Base-by-base conservation (phyloP, 1,139 yeast genomes). In the Nakaseomyces kungkrabaensis region DNA sequence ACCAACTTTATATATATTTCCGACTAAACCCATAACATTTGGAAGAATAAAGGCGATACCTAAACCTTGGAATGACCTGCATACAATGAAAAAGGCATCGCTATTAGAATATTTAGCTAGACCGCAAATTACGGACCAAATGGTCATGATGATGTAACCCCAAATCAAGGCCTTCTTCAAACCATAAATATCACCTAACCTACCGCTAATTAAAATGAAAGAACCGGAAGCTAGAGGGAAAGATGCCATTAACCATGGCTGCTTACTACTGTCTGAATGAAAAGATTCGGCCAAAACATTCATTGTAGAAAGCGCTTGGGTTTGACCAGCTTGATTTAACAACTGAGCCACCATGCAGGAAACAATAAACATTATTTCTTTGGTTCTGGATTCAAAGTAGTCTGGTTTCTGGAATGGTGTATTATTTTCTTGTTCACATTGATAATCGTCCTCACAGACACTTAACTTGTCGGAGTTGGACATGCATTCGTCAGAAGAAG, bases 241-340 rank as follows among this genome's bases (percentile, higher is more conserved):
- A 0, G 81, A 73, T 3, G 81, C 80, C 77, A 77, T 73, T 49
- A 77, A 73, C 83, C 83, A 78, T 1, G 76, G 73, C 53, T 73
- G 62, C 36, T 64, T 65, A 1, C 50, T 49, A 1, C 60, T 51
- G 1, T 58, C 51, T 17, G 68, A 57, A 1, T 56, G 45, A 44
- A 69, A 63, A 1, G 63, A 59, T 3, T 55, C 53, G 0, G 58
- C 60, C 0, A 68, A 48, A 1, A 56, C 54, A 45, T 67, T 67
- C 67, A 68, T 67, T 49, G 66, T 56, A 1, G 70, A 63, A 27
- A 68, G 52, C 0, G 66, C 57, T 48, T 67, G 69, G 1, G 63
- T 59, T 0, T 64, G 53, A 5, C 68, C 68, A 4, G 68, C 65
- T 49, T 67, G 70, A 51, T 65, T 68, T 31, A 68, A 47, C 4